Percentiles rank a stretch among this genome's conserved stretches.
phyloP scores from a whole-genome alignment of 345 rosid species.

The Brassica cretica region DNA sequence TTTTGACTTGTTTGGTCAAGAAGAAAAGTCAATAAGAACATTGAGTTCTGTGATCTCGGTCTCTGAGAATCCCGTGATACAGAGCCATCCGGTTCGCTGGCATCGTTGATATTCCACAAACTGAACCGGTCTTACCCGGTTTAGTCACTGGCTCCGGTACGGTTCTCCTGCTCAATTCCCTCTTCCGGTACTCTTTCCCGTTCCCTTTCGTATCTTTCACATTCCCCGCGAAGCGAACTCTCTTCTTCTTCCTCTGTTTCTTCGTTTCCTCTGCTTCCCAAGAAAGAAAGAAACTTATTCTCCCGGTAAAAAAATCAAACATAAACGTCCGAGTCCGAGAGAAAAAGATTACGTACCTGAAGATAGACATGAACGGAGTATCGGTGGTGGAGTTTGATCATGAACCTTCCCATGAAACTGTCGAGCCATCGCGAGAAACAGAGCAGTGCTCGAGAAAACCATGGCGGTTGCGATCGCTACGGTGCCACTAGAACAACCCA shows the following conservation, averaged over 20 bases:
- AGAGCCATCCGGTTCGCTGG: constrained; percentile 66
- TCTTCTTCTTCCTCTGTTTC: constrained; percentile 49
- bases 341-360: constrained; percentile 48
- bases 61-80: constrained; percentile 67
- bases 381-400: constrained; percentile 21
- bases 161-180: constrained; percentile 9
- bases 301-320: constrained; percentile 29
- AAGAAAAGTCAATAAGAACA: constrained; percentile 48
- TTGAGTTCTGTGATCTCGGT: constrained; percentile 47
- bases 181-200: constrained; percentile 37
- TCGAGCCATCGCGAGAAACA: constrained; percentile 66
- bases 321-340: not conserved
- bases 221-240: constrained; percentile 65
- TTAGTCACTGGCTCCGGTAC: constrained; percentile 14
- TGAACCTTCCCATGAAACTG: constrained; percentile 35
- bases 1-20: constrained; percentile 12
- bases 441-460: constrained; percentile 76
- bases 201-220: constrained; percentile 58
- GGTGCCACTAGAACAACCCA: constrained; percentile 48
- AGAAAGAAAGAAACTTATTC: not conserved
- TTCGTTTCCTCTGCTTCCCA: constrained; percentile 36
- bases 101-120: constrained; percentile 48
- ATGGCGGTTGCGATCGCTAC: constrained; percentile 77
- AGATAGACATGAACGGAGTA: constrained; percentile 57
- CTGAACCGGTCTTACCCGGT: constrained; percentile 23